A percentile compares a stretch with the other conserved stretches of the same genome.
These are phyloP conservation scores for Macaranga tanarius DNA, from an alignment of 441 rosid genomes.

Conservation along the genomic window DNA sequence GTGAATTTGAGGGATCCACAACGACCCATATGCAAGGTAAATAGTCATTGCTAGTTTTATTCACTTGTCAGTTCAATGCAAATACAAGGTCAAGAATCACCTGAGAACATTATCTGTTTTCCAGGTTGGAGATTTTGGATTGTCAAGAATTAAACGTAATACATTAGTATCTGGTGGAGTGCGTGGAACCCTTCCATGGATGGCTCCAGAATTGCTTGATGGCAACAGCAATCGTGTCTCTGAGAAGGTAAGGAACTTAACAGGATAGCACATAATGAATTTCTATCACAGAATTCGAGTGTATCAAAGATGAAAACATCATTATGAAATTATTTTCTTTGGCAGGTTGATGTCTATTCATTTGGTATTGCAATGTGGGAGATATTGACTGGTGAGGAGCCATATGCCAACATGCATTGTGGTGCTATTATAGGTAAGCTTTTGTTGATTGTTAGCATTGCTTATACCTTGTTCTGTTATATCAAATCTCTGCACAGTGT, in stretches of 20 bases:
- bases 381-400: constrained; percentile 79
- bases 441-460: not conserved
- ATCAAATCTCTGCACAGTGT: too few species aligned
- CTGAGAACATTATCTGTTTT: constrained; percentile 6
- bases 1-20: constrained; percentile 87
- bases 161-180: constrained; percentile 90
- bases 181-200: constrained; percentile 97
- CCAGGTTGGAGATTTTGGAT: constrained; percentile 92
- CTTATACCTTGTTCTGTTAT: not conserved
- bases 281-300: not conserved
- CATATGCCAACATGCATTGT: constrained; percentile 87
- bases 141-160: constrained; percentile 83
- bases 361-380: constrained; percentile 92
- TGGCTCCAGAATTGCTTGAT: constrained; percentile 88
- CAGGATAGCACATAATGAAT: not conserved
- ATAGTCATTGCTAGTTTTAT: not conserved
- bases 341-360: constrained; percentile 87
- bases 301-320: not conserved
- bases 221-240: constrained; percentile 82
- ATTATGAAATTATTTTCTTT: constrained; percentile 9
- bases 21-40: constrained; percentile 90
- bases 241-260: constrained; percentile 59
- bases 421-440: constrained; percentile 82
- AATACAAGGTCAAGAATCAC: not conserved
- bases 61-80: not conserved